Evolutionary conservation across 1,139 yeast species (phyloP), one percentile per base, ranked within the genome.

Genomic region (Meyerozyma smithsonii): DNA sequence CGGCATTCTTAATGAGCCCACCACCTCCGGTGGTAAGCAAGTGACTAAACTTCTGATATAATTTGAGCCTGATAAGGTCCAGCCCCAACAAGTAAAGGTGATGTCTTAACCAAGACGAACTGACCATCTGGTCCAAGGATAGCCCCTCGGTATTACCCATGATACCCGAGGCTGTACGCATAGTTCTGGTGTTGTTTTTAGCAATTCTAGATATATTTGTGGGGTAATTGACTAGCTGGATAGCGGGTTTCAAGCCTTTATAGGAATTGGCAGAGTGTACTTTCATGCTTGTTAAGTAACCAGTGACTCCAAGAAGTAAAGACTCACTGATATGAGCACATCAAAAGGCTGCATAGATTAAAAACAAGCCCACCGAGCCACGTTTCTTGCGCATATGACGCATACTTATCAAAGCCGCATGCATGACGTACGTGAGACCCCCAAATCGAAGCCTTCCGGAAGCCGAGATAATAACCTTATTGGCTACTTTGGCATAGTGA

Each of bases 61-160:
- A 53, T 28, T 60, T 59, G 12, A 69, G 56, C 35, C 69, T 49
- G 32, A 69, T 49, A 28, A 64, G 56, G 43, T 68, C 72, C 19
- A 59, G 59, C 4, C 75, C 74, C 8, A 67, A 45, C 36, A 55
- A 51, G 45, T 57, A 62, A 20, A 68, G 51, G 45, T 69, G 73
- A 39, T 61, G 59, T 36, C 61, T 48, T 32, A 61, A 46, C 69
- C 68, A 64, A 4, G 66, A 51, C 21, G 58, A 55, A 32, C 50
- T 49, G 30, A 54, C 44, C 26, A 54, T 32, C 19, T 24, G 38
- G 14, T 39, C 32, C 11, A 36, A 39, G 15, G 18, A 11, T 8
- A 7, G 36, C 11, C 18, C 26, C n/a, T 20, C 36, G 8, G 36
- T 19, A 33, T 8, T 20, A 33, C 19, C 26, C 15, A 21, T 33